Conservation (phyloP, 495 filamentous ascomycete genomes). For the Cudoniella acicularis region DNA sequence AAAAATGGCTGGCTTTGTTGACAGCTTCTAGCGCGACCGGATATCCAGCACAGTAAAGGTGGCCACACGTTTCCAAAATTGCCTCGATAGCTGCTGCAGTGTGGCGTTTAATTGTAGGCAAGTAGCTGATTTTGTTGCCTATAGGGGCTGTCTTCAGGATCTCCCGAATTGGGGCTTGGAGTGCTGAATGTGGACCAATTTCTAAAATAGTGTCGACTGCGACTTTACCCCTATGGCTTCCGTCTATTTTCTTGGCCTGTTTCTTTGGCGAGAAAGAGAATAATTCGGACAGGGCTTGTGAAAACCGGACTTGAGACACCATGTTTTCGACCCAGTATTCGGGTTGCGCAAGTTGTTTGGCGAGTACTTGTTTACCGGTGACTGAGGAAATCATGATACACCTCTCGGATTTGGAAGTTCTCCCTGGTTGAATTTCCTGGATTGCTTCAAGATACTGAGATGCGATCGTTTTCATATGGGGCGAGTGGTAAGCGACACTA, state of each 20-base stretch:
- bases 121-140: neutral
- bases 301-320: slow-evolving; percentile 46
- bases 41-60: no score
- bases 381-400: neutral
- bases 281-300: slow-evolving; percentile 27
- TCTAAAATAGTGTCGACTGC: slow-evolving; percentile 43
- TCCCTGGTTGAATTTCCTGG: neutral
- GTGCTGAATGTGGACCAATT: slow-evolving; percentile 60
- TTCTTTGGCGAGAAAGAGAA: neutral
- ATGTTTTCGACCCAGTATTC: slow-evolving; percentile 54
- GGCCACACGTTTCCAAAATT: slow-evolving; percentile 37
- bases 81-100: slow-evolving; percentile 42
- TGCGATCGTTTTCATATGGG: slow-evolving; percentile 16
- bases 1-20: no score
- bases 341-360: slow-evolving; percentile 1
- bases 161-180: slow-evolving; percentile 56
- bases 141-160: slow-evolving; percentile 22
- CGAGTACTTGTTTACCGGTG: neutral
- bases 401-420: no score
- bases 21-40: no score
- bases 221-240: neutral
- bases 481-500: slow-evolving; percentile 57
- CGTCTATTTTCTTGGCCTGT: neutral
- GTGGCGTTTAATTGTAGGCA: slow-evolving; percentile 36
- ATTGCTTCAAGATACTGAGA: slow-evolving; percentile 22